These are phyloP conservation scores for Dactylorhiza incarnata DNA, from an alignment of 106 monocot species.

Conservation along the genomic window DNA sequence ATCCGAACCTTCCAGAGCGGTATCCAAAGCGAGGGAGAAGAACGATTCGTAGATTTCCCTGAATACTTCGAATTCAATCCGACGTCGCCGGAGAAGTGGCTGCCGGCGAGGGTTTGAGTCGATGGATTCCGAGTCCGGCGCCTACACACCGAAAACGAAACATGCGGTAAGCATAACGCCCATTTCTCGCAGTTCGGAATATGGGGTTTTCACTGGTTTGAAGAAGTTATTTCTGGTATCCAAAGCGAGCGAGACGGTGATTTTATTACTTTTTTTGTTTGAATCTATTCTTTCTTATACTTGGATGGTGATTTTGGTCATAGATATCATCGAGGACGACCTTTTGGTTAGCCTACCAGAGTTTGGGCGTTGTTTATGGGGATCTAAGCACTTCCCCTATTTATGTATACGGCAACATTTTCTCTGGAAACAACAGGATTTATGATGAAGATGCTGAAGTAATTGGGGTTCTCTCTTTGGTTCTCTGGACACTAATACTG, in stretches of 20 bases:
- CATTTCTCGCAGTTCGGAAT: no score
- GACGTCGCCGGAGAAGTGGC: background rate
- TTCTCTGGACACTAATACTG: slow-evolving; percentile 70
- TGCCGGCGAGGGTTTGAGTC: background rate
- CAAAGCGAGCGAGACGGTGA: no score
- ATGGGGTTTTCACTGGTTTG: no score
- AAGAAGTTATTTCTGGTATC: no score
- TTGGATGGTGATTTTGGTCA: slow-evolving; percentile 1
- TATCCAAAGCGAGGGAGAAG: background rate
- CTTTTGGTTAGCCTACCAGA: slow-evolving; percentile 65
- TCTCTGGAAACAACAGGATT: slow-evolving; percentile 41
- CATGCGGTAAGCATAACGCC: slow-evolving; percentile 1
- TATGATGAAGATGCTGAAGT: slow-evolving; percentile 50
- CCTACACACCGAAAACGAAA: background rate
- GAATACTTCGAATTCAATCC: no score
- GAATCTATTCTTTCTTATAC: slow-evolving; percentile 9
- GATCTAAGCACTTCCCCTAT: slow-evolving; percentile 66
- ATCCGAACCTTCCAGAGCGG: background rate
- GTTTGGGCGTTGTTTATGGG: slow-evolving; percentile 68
- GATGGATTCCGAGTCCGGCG: slow-evolving; percentile 6
- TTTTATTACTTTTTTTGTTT: background rate
- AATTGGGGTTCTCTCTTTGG: slow-evolving; percentile 53
- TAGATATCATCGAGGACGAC: slow-evolving; percentile 38
- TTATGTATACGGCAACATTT: slow-evolving; percentile 59
- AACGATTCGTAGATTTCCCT: background rate